Evolutionary conservation across 2,329 filamentous ascomycete genomes (phyloP).

Genomic region (Stemphylium lycopersici): DNA sequence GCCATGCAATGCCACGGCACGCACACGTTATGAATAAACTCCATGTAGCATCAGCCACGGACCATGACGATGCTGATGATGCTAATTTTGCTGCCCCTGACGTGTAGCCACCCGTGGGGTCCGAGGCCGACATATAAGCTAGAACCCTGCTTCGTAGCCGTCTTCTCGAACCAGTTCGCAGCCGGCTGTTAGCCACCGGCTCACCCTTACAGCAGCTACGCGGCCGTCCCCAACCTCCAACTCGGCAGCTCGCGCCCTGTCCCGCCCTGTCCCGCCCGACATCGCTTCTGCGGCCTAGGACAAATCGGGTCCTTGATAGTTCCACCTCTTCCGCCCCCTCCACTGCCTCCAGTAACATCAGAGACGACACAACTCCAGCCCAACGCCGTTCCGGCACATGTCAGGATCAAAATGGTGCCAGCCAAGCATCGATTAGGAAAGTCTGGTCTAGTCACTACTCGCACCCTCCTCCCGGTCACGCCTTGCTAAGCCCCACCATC

Average conservation of each 20-base stretch:
- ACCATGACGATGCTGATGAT: slow-evolving; percentile 27
- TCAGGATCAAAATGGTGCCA: slow-evolving; percentile 37
- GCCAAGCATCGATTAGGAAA: slow-evolving; percentile 35
- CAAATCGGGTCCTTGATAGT: slow-evolving; percentile 46
- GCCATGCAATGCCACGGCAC: too few relatives aligned
- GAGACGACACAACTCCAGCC: slow-evolving; percentile 33
- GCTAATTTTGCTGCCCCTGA: slow-evolving; percentile 32
- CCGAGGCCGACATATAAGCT: slow-evolving; percentile 29
- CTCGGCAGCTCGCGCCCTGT: slow-evolving; percentile 13
- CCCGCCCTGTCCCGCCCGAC: slow-evolving; percentile 25
- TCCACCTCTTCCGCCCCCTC: slow-evolving; percentile 40
- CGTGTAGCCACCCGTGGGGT: background rate
- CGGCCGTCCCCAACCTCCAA: slow-evolving; percentile 16
- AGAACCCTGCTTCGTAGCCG: slow-evolving; percentile 11
- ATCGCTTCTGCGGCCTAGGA: slow-evolving; percentile 37
- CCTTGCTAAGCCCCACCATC: slow-evolving; percentile 33
- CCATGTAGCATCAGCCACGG: slow-evolving; percentile 3
- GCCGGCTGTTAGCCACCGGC: slow-evolving; percentile 18
- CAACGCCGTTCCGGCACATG: slow-evolving; percentile 25
- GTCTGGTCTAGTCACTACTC: slow-evolving; percentile 28
- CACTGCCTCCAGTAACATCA: slow-evolving; percentile 27
- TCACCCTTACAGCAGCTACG: slow-evolving; percentile 7
- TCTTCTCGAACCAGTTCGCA: slow-evolving; percentile 19
- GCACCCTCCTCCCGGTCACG: slow-evolving; percentile 25
- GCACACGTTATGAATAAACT: slow-evolving; percentile 7